phyloP scores from a whole-genome alignment of 257 asterid species.

The Solanum chiquidenum region DNA sequence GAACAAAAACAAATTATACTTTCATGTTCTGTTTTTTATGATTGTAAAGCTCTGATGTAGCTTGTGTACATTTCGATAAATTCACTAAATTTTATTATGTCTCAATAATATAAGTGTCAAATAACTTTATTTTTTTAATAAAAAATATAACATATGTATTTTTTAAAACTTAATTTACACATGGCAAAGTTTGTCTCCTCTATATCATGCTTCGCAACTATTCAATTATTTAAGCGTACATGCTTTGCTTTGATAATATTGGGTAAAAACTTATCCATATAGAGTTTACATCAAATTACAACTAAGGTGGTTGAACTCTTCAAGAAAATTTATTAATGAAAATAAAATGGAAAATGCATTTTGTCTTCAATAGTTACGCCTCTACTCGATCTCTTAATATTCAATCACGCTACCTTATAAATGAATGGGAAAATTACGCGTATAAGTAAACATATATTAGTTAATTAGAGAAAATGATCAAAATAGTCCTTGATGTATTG shows the following conservation, averaged over 20 bases:
- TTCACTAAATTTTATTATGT: background rate
- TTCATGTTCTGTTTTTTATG: too few relatives aligned
- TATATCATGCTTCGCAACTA: background rate
- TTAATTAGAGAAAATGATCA: too few relatives aligned
- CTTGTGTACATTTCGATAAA: background rate
- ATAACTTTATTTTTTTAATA: too few relatives aligned
- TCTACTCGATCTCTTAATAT: too few relatives aligned
- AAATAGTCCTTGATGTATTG: too few relatives aligned
- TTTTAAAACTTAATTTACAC: too few relatives aligned
- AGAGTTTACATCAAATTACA: too few relatives aligned
- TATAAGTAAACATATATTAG: too few relatives aligned
- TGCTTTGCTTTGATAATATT: background rate
- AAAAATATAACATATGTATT: too few relatives aligned
- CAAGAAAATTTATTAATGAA: background rate
- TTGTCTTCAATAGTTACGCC: background rate
- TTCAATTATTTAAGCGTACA: background rate
- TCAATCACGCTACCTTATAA: background rate
- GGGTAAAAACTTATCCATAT: too few relatives aligned
- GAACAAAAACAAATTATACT: background rate
- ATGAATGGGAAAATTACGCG: too few relatives aligned
- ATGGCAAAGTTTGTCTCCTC: background rate
- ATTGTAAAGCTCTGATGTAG: too few relatives aligned
- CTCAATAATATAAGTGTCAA: background rate
- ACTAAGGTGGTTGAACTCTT: background rate
- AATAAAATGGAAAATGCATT: background rate